Base-by-base conservation (phyloP, 257 asterid genomes). In the Haberlea rhodopensis region DNA sequence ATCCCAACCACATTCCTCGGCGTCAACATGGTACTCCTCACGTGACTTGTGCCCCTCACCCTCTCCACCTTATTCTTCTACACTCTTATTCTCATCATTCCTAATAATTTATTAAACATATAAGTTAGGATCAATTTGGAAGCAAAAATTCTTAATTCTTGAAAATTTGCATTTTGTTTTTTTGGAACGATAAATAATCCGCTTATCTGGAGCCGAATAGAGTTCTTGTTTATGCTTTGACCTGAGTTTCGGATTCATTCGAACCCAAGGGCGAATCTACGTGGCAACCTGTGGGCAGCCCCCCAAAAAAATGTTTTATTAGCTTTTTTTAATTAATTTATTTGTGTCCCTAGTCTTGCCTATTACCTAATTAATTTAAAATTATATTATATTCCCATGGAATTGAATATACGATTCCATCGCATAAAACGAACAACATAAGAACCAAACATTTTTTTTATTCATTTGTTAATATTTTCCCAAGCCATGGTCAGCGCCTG, bases 401-500 rank as follows among this genome's bases (percentile, higher is more conserved):
- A 20, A 29, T 66, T 32, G 26, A 56, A 23, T 68, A 82, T 69
- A 68, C 49, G 77, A 73, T 61, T 27, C 63, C 75, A 69, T 63
- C 73, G 68, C 49, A 64, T 43, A 62, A 54, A 62, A 58, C 46
- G 70, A 81, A 71, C 69, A 71, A 67, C 76, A 67, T 59, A 72
- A 71, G 75, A 62, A 66, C 70, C 55, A 65, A 76, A 72, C 25
- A 37, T 5, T 54, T 46, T 57, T 54, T 22, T 54, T 46, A 68
- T 54, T 22, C 19, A 40, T 53, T 74, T 72, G 62, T 81, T 72
- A 76, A 68, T 78, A 49, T 21, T 46, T 77, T 58, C 55, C 70
- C 62, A 64, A 21, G 77, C 58, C 32, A 65, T 21, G 91, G 95
- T 86, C 95, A 86, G 96, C 96, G 95, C 80, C 88, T 82, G 87